These are phyloP conservation scores for Thermomucor indicae-seudaticae DNA, from an alignment of 371 early-diverging fungal genomes.

Conservation along the genomic window DNA sequence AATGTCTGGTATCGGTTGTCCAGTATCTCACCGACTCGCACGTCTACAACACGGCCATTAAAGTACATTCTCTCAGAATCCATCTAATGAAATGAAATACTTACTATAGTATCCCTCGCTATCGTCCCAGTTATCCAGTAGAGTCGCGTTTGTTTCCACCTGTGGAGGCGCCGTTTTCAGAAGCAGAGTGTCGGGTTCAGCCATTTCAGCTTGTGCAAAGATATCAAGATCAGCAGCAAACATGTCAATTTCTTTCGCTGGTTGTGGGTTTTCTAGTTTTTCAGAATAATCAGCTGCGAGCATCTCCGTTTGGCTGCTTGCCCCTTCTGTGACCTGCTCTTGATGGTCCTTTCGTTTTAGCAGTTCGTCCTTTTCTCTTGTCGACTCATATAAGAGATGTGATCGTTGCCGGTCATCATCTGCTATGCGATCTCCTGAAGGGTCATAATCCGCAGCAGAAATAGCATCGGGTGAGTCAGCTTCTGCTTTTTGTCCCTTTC, in stretches of 20 bases:
- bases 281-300: slow-evolving; percentile 61
- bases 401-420: slow-evolving; percentile 33
- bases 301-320: slow-evolving; percentile 51
- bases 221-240: slow-evolving; percentile 69
- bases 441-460: slow-evolving; percentile 78
- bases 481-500: slow-evolving; percentile 10
- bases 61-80: not conserved
- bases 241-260: slow-evolving; percentile 64
- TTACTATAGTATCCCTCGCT: slow-evolving; percentile 94
- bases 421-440: slow-evolving; percentile 44
- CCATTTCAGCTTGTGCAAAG: slow-evolving; percentile 28
- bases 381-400: slow-evolving; percentile 8
- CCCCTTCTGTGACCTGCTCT: slow-evolving; percentile 27
- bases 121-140: slow-evolving; percentile 93
- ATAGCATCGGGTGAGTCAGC: slow-evolving; percentile 45
- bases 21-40: slow-evolving; percentile 81
- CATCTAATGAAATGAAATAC: slow-evolving; percentile 11
- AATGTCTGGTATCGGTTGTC: slow-evolving; percentile 85
- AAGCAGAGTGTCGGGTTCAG: slow-evolving; percentile 17
- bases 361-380: slow-evolving; percentile 43
- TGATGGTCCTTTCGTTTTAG: slow-evolving; percentile 51
- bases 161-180: slow-evolving; percentile 20
- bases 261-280: slow-evolving; percentile 14
- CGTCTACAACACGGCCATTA: slow-evolving; percentile 30
- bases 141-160: slow-evolving; percentile 47